Evolutionary conservation across 306 rosid genomes (phyloP), one percentile per base, ranked within the genome.

Genomic region (Vicia faba): DNA sequence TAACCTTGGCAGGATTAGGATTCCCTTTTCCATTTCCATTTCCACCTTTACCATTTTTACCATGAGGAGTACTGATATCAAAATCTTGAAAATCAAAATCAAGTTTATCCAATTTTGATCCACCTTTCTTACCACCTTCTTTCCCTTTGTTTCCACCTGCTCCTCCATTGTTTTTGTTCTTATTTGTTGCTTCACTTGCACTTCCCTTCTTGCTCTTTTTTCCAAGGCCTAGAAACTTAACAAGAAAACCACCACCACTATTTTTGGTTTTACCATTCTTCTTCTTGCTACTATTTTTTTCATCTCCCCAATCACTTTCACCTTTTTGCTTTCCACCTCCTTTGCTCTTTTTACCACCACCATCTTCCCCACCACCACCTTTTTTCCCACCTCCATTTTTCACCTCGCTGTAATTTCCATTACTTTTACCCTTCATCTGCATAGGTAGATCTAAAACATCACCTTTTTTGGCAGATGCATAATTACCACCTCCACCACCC

Each of bases 371-470:
- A 3, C 83, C 64, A 9, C 44, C 75, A 2, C 80, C 82, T 25
- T 79, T 54, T 20, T 79, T 68, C 33, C 83, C 83, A 20, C 23
- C 23, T 20, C 23, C 23, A 33, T 66, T 80, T 72, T 87, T 89
- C 0, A 64, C 80, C 61, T 71, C 88, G 8, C 76, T 68, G 26
- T 3, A 75, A 79, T 76, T 86, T 53, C 79, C 90, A 66, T 20
- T 20, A 20, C 79, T 69, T 19, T 77, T 86, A 57, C 88, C 87
- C 72, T 68, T 93, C 78, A 70, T 62, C 19, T 80, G 78, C 0
- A 83, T 18, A 5, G 90, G 90, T 13, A 90, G 72, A 75, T 93
- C 96, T 59, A 83, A 59, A 28, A 39, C 88, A 39, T 82, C 95
- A n/a, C 89, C 96, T 71, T 84, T 87, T 85, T 89, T 89, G 15